phyloP scores from a whole-genome alignment of 2,329 filamentous ascomycete genomes.

The Sarocladiaceae sp. region DNA sequence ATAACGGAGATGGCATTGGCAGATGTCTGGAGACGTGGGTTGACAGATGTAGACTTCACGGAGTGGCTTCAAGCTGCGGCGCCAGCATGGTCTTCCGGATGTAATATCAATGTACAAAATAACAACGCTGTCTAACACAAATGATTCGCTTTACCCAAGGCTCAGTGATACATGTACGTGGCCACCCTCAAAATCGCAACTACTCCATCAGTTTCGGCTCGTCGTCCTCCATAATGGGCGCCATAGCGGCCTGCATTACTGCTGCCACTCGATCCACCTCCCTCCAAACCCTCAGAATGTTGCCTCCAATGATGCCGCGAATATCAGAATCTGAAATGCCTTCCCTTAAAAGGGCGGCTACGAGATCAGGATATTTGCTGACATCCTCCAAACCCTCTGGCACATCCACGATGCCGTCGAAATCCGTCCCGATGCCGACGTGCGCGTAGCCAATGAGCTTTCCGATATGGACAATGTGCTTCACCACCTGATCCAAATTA shows the following conservation, averaged over 20 bases:
- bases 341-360: conserved; percentile 68
- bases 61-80: not conserved
- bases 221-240: conserved; percentile 51
- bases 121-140: not conserved
- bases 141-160: too few species aligned
- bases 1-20: not conserved
- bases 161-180: too few species aligned
- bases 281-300: conserved; percentile 79
- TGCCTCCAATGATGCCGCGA: conserved; percentile 72
- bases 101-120: conserved; percentile 9
- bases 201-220: conserved; percentile 12
- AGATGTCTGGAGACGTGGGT: not conserved
- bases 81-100: not conserved
- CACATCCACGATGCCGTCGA: conserved; percentile 67
- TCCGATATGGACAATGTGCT: conserved; percentile 80
- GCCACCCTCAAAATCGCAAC: too few species aligned
- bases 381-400: conserved; percentile 81
- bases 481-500: conserved; percentile 72
- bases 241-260: conserved; percentile 57
- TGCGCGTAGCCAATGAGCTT: conserved; percentile 79
- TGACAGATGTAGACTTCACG: not conserved
- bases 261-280: conserved; percentile 70
- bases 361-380: conserved; percentile 72
- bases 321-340: conserved; percentile 73
- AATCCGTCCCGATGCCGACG: conserved; percentile 86